Base-by-base conservation (phyloP, 2,329 filamentous ascomycete genomes). In the Onygenales sp. region DNA sequence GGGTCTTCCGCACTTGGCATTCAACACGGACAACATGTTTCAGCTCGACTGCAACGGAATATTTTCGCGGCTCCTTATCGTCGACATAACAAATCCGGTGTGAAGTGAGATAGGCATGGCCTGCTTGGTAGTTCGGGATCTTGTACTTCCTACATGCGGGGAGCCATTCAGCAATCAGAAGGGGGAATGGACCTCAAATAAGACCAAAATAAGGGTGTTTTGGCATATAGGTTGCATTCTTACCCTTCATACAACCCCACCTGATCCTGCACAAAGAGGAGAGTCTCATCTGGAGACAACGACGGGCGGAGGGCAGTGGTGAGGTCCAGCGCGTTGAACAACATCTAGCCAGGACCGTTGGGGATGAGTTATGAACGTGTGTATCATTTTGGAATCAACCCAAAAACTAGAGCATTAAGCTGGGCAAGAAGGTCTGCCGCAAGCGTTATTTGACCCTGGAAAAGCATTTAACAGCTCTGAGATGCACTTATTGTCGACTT, bases 191-290 rank as follows among this genome's bases (percentile, higher is more conserved):
- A 13, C n/a, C 13, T 14, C 21, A 27, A 27, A 27, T 27, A 27
- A 27, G 21, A 27, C 21, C 51, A 52, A 54, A 50, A 63, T 34
- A 37, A n/a, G 42, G 17, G 7, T 6, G 21, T 40, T 40, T 49
- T 55, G 45, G 36, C 46, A 51, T 44, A 43, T 48, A 36, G 46
- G 37, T 47, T 54, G 57, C 44, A 39, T 32, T 75, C 84, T 74
- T 79, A 95, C 90, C 93, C 93, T 79, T 97, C 89, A 75, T 98
- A 98, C 57, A 98, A 78, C 61, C 93, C 93, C 63, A 98, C 91
- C 70, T 89, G 91, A 78, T 97, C 91, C 75, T 97, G 92, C 54
- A 98, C 92, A 74, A 95, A 97, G 56, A 98, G 80, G 52, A 97
- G 78, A 62, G 88, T 87, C 80, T 98, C 93, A 77, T 96, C 93